Evolutionary conservation across 2,329 filamentous ascomycete species (phyloP).

Genomic region (Aspergillus fumigatiaffinis): DNA sequence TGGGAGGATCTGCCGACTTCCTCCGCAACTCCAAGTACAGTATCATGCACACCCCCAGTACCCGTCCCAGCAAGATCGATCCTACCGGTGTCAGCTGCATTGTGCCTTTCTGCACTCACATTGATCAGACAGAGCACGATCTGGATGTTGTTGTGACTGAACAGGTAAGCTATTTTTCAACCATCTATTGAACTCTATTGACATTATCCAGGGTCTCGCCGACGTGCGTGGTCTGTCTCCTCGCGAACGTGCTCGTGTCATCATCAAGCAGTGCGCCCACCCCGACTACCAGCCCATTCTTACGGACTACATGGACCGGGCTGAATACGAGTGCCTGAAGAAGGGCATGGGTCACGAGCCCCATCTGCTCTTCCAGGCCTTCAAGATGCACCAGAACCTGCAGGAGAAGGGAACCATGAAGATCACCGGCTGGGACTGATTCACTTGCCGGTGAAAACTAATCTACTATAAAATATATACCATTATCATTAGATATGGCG

Average conservation of each 20-base stretch:
- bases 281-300: constrained; percentile 81
- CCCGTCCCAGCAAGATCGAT: constrained; percentile 76
- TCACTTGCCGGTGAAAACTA: background rate
- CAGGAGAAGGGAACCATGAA: constrained; percentile 86
- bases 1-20: constrained; percentile 80
- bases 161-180: constrained; percentile 35
- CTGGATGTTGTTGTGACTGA: constrained; percentile 81
- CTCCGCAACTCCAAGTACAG: constrained; percentile 74
- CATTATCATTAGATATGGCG: too few relatives aligned
- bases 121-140: constrained; percentile 92
- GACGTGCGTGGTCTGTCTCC: constrained; percentile 80
- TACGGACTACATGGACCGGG: constrained; percentile 76
- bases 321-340: constrained; percentile 77
- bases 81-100: constrained; percentile 80
- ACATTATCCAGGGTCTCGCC: constrained; percentile 64
- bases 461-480: too few relatives aligned
- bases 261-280: constrained; percentile 83
- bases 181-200: background rate
- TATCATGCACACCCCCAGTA: constrained; percentile 90
- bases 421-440: constrained; percentile 60
- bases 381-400: constrained; percentile 85
- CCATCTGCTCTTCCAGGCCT: constrained; percentile 78
- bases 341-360: constrained; percentile 91
- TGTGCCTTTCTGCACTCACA: constrained; percentile 89
- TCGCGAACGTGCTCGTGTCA: constrained; percentile 74